Base-by-base conservation (phyloP, 2,329 filamentous ascomycete genomes). In the Fusarium hainanense region DNA sequence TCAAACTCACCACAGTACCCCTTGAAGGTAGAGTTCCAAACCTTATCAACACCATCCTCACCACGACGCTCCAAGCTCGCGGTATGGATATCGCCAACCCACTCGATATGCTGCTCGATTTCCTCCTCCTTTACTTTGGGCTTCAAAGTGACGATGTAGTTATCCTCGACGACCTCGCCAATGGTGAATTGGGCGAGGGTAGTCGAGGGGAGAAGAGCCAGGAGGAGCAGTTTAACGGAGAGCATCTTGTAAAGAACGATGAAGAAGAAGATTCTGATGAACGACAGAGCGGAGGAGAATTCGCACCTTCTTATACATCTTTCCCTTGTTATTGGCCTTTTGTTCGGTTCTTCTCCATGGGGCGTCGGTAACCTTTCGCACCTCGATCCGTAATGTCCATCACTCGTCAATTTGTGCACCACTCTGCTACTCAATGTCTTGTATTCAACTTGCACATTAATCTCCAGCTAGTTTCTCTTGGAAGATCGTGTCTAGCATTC, bases 61-160 rank as follows among this genome's bases (percentile, higher is more conserved):
- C 72, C 74, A 74, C 81, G 75, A 72, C 79, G 68, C 34, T 76
- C 59, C 14, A 81, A 68, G 48, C 76, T 78, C 34, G 76, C 76
- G 14, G 68, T 54, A 50, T 82, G 78, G 4, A 81, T 63, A 7
- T 72, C 67, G 6, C 63, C 68, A 41, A 81, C 77, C 75, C 79
- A 79, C 5, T 60, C 54, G 4, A 81, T 28, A 55, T 82, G 81
- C 32, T 70, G 65, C n/a, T 79, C 77, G 27, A 82, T 66, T n/a
- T 77, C 71, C 2, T 73, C 65, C 18, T 74, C 63, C 16, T 68
- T 68, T 43, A 80, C 69, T 32, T 77, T 76, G 11, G 79, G 74
- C 72, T 83, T 82, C 21, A 85, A 68, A 34, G 82, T 85, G 73
- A 85, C 74, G 59, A 85, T 85, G 73, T 84, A 85, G 68, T 80